phyloP scores from a whole-genome alignment of 2,329 filamentous ascomycete species.

The Coniella vitis region DNA sequence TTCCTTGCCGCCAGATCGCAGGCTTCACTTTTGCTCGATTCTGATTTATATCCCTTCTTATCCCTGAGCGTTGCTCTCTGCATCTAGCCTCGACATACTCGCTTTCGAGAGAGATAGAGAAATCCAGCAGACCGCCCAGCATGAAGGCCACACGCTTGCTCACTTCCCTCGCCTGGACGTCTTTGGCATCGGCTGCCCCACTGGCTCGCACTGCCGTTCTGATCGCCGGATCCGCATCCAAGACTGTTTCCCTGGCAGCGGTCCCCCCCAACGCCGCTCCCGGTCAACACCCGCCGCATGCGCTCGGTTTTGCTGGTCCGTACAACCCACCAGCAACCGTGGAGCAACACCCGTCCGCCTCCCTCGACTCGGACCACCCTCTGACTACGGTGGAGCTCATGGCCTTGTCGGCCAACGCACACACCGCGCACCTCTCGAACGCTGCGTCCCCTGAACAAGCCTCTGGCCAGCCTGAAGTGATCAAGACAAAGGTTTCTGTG shows the following conservation, averaged over 20 bases:
- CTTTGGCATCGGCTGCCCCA: slow-evolving; percentile 5
- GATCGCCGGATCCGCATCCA: slow-evolving; percentile 1
- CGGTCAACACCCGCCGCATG: slow-evolving; percentile 9
- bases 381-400: slow-evolving; percentile 17
- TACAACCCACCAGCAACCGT: slow-evolving; percentile 15
- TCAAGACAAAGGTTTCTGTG: slow-evolving; percentile 5
- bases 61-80: too few relatives aligned
- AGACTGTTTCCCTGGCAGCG: not conserved
- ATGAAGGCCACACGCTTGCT: slow-evolving; percentile 12
- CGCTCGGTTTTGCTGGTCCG: slow-evolving; percentile 21
- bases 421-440: not conserved
- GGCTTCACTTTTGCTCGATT: too few relatives aligned
- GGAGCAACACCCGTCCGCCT: slow-evolving; percentile 14
- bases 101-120: too few relatives aligned
- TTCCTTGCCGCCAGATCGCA: not conserved
- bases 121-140: not conserved
- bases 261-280: not conserved
- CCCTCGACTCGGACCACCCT: slow-evolving; percentile 18
- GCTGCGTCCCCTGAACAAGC: not conserved
- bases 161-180: slow-evolving; percentile 7
- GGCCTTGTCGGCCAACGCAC: slow-evolving; percentile 4
- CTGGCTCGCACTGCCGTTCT: not conserved
- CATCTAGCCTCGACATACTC: too few relatives aligned
- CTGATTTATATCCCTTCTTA: too few relatives aligned
- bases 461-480: not conserved